Conservation (phyloP, 2,329 filamentous ascomycete species). For the Nemania sp. region DNA sequence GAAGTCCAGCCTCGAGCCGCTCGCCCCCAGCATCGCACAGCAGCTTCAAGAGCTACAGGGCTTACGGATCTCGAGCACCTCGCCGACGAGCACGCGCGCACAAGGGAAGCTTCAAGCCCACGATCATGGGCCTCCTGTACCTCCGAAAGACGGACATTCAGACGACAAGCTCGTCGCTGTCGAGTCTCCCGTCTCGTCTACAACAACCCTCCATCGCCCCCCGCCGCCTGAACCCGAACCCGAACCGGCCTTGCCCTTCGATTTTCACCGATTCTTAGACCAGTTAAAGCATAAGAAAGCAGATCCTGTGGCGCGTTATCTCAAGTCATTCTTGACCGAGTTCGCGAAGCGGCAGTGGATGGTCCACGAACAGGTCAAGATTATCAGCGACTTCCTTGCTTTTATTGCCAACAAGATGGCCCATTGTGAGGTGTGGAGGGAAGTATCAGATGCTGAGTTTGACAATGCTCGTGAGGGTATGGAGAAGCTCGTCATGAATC, state of each 20-base stretch:
- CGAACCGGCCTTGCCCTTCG: slow-evolving; percentile 86
- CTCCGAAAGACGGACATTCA: slow-evolving; percentile 60
- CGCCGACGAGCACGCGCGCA: slow-evolving; percentile 44
- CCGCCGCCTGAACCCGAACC: slow-evolving; percentile 75
- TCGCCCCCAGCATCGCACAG: slow-evolving; percentile 54
- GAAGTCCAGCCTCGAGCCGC: slow-evolving; percentile 81
- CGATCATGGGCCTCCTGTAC: slow-evolving; percentile 59
- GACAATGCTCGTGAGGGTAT: slow-evolving; percentile 98
- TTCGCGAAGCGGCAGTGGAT: slow-evolving; percentile 99
- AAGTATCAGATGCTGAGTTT: slow-evolving; percentile 94
- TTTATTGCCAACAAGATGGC: slow-evolving; percentile 99
- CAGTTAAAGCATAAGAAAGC: slow-evolving; percentile 94
- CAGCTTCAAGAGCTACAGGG: slow-evolving; percentile 54
- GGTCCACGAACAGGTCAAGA: slow-evolving; percentile 99
- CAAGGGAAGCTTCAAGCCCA: slow-evolving; percentile 41
- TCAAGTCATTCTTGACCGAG: slow-evolving; percentile 91
- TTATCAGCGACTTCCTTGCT: slow-evolving; percentile 91
- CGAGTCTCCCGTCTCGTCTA: slow-evolving; percentile 51
- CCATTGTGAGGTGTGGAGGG: slow-evolving; percentile 92
- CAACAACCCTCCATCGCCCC: slow-evolving; percentile 59
- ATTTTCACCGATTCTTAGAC: slow-evolving; percentile 96
- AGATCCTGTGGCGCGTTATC: slow-evolving; percentile 94
- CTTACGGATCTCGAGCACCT: slow-evolving; percentile 45
- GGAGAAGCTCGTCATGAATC: slow-evolving; percentile 99
- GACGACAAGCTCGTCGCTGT: slow-evolving; percentile 42